Evolutionary conservation across 2,329 filamentous ascomycete species (phyloP), one percentile per base, ranked within the genome.

Genomic region (Elsinoe ampelina): DNA sequence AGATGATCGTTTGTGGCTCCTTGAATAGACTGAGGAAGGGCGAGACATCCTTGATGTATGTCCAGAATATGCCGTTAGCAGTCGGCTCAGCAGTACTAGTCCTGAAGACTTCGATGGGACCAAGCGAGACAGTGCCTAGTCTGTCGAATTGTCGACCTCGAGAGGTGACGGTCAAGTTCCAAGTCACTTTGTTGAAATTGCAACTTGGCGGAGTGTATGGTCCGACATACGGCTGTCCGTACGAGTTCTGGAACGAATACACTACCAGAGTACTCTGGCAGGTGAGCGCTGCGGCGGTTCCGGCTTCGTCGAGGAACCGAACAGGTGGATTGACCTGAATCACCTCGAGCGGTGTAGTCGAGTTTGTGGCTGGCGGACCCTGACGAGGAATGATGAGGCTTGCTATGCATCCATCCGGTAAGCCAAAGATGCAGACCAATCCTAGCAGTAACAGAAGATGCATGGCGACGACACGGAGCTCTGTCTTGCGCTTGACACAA

Each of bases 21-120:
- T 79, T 82, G 80, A 88, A 90, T 11, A 93, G 72, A 3, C 80
- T 75, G 13, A 85, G 72, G 66, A 84, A 91, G 55, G 80, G 77
- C 1, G 85, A 87, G 81, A 90, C 83, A 66, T 95, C 87, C 69
- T 92, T 93, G 56, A 84, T 73, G 66, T 88, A 89, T 0, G 80
- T 83, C 86, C 86, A 92, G 43, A 78, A 73, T 60, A 93, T 90
- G 5, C 87, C 88, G 19, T 77, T 77, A 3, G 72, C 62, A 0
- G 82, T 88, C 1, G 89, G 87, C 71, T 95, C 86, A 3, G 88
- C 86, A 1, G 89, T 95, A 4, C 87, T 90, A 1, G 87, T 91
- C 20, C 88, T 78, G 76, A 86, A 93, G n/a, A 95, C 78, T 67
- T 95, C 88, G 8, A 80, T 82, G 67, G 92, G 86, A 39, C 82